Base-by-base conservation (phyloP, 768 basidiomycete genomes). In the Suillus plorans region DNA sequence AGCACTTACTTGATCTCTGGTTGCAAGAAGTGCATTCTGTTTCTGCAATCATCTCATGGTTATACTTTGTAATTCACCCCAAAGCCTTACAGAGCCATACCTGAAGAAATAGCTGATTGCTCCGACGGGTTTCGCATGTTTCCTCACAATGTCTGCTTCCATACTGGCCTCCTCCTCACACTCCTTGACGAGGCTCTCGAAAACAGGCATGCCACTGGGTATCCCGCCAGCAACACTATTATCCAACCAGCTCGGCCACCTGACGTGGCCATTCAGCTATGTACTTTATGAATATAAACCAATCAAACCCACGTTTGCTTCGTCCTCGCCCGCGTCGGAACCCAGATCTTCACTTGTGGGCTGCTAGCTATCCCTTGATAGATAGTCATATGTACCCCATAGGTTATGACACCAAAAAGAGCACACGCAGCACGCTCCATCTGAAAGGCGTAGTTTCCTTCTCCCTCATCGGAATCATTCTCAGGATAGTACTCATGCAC, bases 201-300 rank as follows among this genome's bases (percentile, higher is more conserved):
- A 85, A 4, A 85, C 76, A 0, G 83, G 72, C 79, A 90, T 88
- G 1, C 95, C 93, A 22, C 89, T 86, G 0, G 94, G 87, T 39
- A 97, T 95, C 2, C 97, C 97, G 0, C 97, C 97, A 4, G 95
- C 95, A 50, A 92, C 92, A 41, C 86, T 89, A 75, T 99, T 98
- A 72, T 99, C 97, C 20, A 97, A 82, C 69, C 83, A 87, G 2
- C 92, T 89, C 6, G 95, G 94, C 84, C 88, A 97, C 39, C 91
- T 91, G 67, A 58, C 57, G 4, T n/a, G 7, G 31, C 10, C n/a
- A 36, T 61, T 67, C 44, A 50, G 9, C 18, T 52, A 4, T 13
- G 44, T 34, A 31, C 39, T 61, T 36, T n/a, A 34, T 18, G 20
- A 44, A 61, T n/a, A 18, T 50, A 47, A 47, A 28, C 31, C 50